Evolutionary conservation across 2,329 filamentous ascomycete species (phyloP).

Genomic region (Escovopsis sp.): DNA sequence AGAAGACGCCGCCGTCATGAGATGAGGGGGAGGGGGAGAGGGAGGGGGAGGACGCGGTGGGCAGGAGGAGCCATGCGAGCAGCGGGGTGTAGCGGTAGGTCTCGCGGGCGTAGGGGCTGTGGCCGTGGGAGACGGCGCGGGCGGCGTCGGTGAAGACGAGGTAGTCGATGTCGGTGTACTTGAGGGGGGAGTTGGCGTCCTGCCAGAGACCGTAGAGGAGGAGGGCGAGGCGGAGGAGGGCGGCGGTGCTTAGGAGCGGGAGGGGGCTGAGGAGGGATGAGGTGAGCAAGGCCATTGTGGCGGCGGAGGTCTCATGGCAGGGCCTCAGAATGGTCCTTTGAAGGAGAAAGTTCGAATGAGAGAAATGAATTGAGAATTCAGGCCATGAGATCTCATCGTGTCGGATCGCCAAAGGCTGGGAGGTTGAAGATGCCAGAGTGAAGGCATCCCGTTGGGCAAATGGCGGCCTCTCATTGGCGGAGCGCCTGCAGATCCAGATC

Average conservation of each 20-base stretch:
- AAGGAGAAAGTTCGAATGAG: no score
- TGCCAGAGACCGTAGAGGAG: constrained; percentile 85
- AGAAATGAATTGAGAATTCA: no score
- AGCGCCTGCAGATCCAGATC: no score
- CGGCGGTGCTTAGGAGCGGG: constrained; percentile 41
- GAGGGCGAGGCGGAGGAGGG: constrained; percentile 55
- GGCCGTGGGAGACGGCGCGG: constrained; percentile 52
- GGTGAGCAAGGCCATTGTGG: constrained; percentile 4
- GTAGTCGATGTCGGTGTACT: constrained; percentile 99
- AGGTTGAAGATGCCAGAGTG: no score
- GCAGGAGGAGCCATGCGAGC: constrained; percentile 78
- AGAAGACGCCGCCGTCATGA: no score
- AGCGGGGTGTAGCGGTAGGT: constrained; percentile 96
- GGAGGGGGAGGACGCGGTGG: constrained; percentile 38
- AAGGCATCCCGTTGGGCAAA: no score
- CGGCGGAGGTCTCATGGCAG: constrained; percentile 5
- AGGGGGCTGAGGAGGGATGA: constrained; percentile 17
- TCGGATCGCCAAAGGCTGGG: no score
- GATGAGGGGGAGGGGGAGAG: no score
- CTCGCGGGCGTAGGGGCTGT: constrained; percentile 72
- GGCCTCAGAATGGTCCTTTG: no score
- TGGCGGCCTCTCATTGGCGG: no score
- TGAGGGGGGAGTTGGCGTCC: constrained; percentile 79
- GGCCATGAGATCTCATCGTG: no score
- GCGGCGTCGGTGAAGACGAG: constrained; percentile 94